A percentile compares a stretch with the other conserved stretches of the same genome.
Evolutionary conservation across 345 rosid species (phyloP).

Genomic region (Bruguiera sexangula): DNA sequence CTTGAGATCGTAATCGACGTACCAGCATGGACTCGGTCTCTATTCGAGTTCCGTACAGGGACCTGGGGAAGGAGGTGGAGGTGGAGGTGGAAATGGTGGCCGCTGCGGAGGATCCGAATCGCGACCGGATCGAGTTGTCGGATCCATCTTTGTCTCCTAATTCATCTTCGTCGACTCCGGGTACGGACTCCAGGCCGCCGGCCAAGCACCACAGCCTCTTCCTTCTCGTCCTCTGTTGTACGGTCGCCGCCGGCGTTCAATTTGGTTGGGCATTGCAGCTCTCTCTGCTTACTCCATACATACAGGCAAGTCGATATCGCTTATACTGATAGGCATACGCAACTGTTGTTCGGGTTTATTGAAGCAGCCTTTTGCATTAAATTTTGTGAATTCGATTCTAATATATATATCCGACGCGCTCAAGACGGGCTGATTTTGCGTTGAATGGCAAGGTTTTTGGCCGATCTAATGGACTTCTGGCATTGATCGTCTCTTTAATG

Average conservation of each 20-base stretch:
- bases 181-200: conserved; percentile 26
- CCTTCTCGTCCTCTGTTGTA: conserved; percentile 71
- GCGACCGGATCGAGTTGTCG: too few species aligned
- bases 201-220: conserved; percentile 45
- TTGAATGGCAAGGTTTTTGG: too few species aligned
- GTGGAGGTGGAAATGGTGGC: conserved; percentile 70
- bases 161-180: conserved; percentile 23
- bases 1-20: neutral
- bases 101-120: conserved; percentile 23
- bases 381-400: too few species aligned
- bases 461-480: too few species aligned
- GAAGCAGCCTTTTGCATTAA: too few species aligned
- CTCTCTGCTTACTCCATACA: conserved; percentile 88
- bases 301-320: conserved; percentile 54
- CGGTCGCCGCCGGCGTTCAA: conserved; percentile 93
- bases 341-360: too few species aligned
- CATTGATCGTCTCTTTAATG: too few species aligned
- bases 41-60: conserved; percentile 48
- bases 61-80: conserved; percentile 68
- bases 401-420: too few species aligned
- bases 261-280: conserved; percentile 99
- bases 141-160: conserved; percentile 18
- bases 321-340: too few species aligned
- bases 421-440: too few species aligned
- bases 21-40: conserved; percentile 23